These are phyloP conservation scores for Thyridium curvatum DNA, from an alignment of 2,329 filamentous ascomycete genomes.

Conservation along the genomic window DNA sequence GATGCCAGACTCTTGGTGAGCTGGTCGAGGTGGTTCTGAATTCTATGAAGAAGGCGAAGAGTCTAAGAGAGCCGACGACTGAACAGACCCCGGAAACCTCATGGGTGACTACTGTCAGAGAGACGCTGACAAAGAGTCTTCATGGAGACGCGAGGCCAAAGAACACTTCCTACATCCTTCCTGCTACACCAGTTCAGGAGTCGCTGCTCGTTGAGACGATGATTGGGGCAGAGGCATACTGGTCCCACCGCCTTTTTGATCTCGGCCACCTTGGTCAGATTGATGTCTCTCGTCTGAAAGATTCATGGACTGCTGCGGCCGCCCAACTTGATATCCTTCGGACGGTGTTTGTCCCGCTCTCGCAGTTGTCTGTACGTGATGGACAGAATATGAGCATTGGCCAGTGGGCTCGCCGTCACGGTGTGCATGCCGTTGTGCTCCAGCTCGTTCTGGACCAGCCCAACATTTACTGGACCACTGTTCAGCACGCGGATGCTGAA, in stretches of 20 bases:
- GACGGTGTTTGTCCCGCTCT: slow-evolving; percentile 24
- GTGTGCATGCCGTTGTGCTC: slow-evolving; percentile 10
- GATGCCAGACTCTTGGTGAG: slow-evolving; percentile 13
- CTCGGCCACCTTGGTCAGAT: slow-evolving; percentile 15
- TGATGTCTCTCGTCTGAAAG: slow-evolving; percentile 18
- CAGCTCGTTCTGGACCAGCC: slow-evolving; percentile 9
- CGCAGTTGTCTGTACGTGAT: slow-evolving; percentile 8
- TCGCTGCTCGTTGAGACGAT: slow-evolving; percentile 30
- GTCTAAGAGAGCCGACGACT: background rate
- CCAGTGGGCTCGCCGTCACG: slow-evolving; percentile 9
- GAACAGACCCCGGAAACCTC: background rate
- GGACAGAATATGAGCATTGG: slow-evolving; percentile 2
- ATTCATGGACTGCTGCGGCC: slow-evolving; percentile 23
- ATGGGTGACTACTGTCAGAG: slow-evolving; percentile 6
- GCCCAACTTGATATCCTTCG: slow-evolving; percentile 25
- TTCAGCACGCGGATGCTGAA: too few species aligned
- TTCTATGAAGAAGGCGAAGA: background rate
- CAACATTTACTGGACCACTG: slow-evolving; percentile 6
- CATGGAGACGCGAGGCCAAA: slow-evolving; percentile 6
- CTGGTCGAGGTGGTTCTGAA: slow-evolving; percentile 11
- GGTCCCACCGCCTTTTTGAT: slow-evolving; percentile 28
- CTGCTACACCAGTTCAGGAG: slow-evolving; percentile 27
- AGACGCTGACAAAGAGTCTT: slow-evolving; percentile 7
- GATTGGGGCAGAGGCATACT: slow-evolving; percentile 26
- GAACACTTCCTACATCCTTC: slow-evolving; percentile 13